These are phyloP conservation scores for Claviceps humidiphila DNA, from an alignment of 2,329 filamentous ascomycete genomes.

Conservation along the genomic window DNA sequence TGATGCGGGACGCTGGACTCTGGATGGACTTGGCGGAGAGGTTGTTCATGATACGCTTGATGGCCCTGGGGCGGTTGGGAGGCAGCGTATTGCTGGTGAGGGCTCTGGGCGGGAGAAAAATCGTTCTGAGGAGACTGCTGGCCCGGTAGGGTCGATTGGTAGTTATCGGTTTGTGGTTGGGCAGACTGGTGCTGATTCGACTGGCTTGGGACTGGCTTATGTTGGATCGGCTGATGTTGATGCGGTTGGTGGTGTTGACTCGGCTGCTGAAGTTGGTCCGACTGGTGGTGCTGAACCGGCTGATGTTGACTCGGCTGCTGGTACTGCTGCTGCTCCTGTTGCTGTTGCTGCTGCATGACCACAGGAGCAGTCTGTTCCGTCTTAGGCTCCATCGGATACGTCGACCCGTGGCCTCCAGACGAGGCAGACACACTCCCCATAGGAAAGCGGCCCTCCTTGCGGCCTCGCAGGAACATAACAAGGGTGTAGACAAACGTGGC, in stretches of 20 bases:
- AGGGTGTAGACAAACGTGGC: conserved; percentile 23
- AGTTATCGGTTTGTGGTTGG: conserved; percentile 8
- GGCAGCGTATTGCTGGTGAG: conserved; percentile 16
- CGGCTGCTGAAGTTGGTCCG: background rate
- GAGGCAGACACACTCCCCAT: conserved; percentile 6
- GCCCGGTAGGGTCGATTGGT: conserved; percentile 7
- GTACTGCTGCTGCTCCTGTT: conserved; percentile 11
- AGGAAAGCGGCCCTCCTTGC: conserved; percentile 24
- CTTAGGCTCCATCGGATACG: conserved; percentile 23
- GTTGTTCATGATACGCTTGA: conserved; percentile 8
- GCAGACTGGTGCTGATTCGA: conserved; percentile 11
- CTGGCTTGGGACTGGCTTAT: conserved; percentile 1
- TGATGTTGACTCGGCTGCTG: conserved; percentile 8
- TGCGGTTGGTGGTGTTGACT: conserved; percentile 10
- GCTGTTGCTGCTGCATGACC: conserved; percentile 10
- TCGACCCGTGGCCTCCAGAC: conserved; percentile 4
- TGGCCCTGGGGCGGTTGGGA: conserved; percentile 12
- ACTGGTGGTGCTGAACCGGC: background rate
- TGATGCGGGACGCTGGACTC: conserved; percentile 8
- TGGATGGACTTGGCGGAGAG: background rate
- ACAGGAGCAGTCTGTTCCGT: conserved; percentile 8
- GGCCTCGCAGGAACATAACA: conserved; percentile 21
- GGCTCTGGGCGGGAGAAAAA: conserved; percentile 13
- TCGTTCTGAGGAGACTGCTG: conserved; percentile 13
- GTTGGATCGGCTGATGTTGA: background rate